phyloP scores from a whole-genome alignment of 306 rosid species.

The Astragalus membranaceus region DNA sequence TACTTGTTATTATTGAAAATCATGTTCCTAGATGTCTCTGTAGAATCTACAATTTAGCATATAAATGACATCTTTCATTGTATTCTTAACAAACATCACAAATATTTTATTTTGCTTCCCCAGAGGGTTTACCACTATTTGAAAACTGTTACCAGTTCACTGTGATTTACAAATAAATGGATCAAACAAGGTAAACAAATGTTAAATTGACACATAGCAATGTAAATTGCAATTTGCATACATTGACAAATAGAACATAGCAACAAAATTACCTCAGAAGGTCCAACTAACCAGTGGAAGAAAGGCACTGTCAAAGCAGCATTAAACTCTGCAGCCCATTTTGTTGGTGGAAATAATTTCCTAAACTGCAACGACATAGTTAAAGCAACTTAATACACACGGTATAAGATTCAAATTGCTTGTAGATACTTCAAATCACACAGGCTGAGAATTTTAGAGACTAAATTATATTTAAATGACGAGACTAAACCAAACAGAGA shows the following conservation, averaged over 20 bases:
- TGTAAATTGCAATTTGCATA: neutral
- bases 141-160: too few species aligned
- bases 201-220: neutral
- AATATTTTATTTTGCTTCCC: too few species aligned
- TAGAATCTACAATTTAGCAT: neutral
- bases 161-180: too few species aligned
- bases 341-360: conserved; percentile 91
- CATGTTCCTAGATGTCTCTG: neutral
- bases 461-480: too few species aligned
- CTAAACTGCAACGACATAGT: conserved; percentile 54
- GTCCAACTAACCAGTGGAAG: conserved; percentile 94
- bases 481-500: neutral
- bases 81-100: too few species aligned
- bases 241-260: neutral
- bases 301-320: conserved; percentile 92
- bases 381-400: neutral
- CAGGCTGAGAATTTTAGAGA: too few species aligned
- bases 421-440: neutral
- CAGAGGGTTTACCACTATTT: too few species aligned
- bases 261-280: conserved; percentile 59
- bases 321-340: conserved; percentile 96
- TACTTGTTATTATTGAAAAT: too few species aligned
- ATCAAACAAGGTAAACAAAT: neutral
- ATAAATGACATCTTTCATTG: too few species aligned
- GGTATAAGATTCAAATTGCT: neutral